Evolutionary conservation across 768 basidiomycete genomes (phyloP).

Genomic region (Sutorius australiensis): DNA sequence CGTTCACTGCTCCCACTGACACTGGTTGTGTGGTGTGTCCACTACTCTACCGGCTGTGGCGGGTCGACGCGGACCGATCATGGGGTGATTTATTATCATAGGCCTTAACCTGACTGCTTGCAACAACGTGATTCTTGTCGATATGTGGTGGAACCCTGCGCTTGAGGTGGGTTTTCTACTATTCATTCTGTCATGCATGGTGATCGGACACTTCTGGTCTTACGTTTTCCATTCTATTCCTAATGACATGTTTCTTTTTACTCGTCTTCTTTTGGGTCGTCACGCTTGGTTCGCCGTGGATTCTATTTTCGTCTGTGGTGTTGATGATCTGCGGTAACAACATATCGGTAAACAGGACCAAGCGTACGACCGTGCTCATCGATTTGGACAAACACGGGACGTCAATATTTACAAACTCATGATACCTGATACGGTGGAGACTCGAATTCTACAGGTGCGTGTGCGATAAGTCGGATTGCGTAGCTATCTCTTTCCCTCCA

Average conservation of each 20-base stretch:
- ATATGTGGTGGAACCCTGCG: constrained; percentile 95
- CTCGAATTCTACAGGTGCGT: constrained; percentile 71
- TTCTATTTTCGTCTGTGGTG: background rate
- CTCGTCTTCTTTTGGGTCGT: background rate
- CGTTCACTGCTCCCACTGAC: background rate
- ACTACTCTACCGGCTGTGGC: constrained; percentile 1
- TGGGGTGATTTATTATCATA: constrained; percentile 22
- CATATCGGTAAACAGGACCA: constrained; percentile 56
- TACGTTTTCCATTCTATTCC: background rate
- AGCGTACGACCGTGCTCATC: constrained; percentile 89
- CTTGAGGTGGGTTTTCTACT: constrained; percentile 53
- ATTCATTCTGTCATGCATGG: background rate
- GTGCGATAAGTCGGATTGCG: background rate
- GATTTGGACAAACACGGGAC: constrained; percentile 80
- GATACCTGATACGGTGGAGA: constrained; percentile 82
- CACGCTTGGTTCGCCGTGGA: background rate
- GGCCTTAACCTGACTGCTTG: constrained; percentile 90
- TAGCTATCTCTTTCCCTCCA: background rate
- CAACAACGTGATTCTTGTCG: constrained; percentile 90
- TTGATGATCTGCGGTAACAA: background rate
- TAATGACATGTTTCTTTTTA: background rate
- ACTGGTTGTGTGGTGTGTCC: background rate
- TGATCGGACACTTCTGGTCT: constrained; percentile 7
- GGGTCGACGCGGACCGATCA: background rate
- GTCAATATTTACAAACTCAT: constrained; percentile 90